Conservation (phyloP, 2,329 filamentous ascomycete species). For the Huntiella decipiens region DNA sequence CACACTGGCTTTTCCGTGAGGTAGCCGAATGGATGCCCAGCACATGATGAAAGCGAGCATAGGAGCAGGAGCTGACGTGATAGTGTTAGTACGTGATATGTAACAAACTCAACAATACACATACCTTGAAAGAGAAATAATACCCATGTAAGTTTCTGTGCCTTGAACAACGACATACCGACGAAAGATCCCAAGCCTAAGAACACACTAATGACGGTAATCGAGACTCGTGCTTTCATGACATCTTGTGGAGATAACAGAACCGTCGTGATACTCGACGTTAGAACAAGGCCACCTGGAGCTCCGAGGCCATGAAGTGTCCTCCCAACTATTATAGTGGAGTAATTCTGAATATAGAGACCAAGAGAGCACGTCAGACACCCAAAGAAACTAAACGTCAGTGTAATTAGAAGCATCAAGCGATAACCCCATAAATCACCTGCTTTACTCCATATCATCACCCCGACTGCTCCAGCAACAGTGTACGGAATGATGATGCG, state of each 20-base stretch:
- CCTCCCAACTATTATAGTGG: not conserved
- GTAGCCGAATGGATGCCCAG: not conserved
- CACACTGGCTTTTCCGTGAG: not conserved
- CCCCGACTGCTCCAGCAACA: not conserved
- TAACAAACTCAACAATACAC: not conserved
- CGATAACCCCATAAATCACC: constrained; percentile 5
- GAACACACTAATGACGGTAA: not conserved
- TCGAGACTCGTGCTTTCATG: constrained; percentile 1
- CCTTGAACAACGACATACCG: not conserved
- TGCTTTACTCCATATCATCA: constrained; percentile 2
- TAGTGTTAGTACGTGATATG: not conserved
- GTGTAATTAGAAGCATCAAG: constrained; percentile 4
- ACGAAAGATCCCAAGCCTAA: not conserved
- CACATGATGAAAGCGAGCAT: not conserved
- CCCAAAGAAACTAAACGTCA: not conserved
- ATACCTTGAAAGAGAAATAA: not conserved
- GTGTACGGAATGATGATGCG: not conserved
- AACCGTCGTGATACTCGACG: not conserved
- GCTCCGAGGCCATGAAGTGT: not conserved
- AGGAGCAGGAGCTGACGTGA: not conserved
- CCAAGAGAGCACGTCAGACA: not conserved
- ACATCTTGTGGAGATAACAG: not conserved
- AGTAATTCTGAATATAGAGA: not conserved
- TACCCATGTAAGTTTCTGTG: not conserved
- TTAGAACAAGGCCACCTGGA: not conserved